Evolutionary conservation across 2,329 filamentous ascomycete genomes (phyloP).

Genomic region (Pseudogymnoascus sp.): DNA sequence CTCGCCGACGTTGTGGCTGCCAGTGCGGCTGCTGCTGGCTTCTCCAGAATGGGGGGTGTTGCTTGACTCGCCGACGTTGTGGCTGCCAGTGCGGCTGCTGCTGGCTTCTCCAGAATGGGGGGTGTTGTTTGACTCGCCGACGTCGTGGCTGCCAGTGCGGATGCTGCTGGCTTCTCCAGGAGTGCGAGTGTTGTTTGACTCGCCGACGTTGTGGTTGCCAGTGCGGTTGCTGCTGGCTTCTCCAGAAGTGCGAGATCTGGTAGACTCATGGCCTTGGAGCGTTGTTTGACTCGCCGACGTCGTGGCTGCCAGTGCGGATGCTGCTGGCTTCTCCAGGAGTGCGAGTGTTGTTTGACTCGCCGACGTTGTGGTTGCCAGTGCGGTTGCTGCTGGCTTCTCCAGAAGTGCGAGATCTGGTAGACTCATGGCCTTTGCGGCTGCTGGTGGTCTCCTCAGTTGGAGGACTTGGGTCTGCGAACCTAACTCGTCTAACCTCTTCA

Average conservation of each 20-base stretch:
- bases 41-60: background rate
- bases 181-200: background rate
- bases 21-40: too few relatives aligned
- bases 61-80: background rate
- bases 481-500: background rate
- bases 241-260: background rate
- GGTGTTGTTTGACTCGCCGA: background rate
- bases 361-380: background rate
- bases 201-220: background rate
- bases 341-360: background rate
- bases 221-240: background rate
- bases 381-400: background rate
- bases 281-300: background rate
- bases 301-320: too few relatives aligned
- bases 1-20: too few relatives aligned
- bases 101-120: background rate
- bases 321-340: too few relatives aligned
- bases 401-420: background rate
- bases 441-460: background rate
- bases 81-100: background rate
- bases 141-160: background rate
- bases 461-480: background rate
- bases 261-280: too few relatives aligned
- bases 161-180: constrained; percentile 16
- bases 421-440: background rate